Conservation (phyloP, 345 rosid genomes). For the Pistacia atlantica region DNA sequence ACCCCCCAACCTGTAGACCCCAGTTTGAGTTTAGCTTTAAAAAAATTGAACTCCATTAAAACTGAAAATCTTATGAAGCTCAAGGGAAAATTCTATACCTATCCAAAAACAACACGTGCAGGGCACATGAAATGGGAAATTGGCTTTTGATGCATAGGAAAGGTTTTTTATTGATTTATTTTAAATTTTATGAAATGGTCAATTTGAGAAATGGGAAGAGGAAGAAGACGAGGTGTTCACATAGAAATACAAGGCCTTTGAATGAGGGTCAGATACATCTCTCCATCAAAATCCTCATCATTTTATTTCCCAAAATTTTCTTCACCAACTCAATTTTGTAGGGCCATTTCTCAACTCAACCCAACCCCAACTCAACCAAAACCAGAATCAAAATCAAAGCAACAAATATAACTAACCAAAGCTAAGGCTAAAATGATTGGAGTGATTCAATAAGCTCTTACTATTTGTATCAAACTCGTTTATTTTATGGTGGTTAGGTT, state of each 20-base stretch:
- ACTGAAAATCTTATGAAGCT: background rate
- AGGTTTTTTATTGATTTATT: background rate
- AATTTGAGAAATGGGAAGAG: background rate
- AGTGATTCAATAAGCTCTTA: background rate
- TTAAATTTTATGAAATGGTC: background rate
- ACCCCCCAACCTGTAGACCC: background rate
- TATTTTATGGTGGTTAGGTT: background rate
- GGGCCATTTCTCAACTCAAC: background rate
- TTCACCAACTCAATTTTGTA: constrained; percentile 13
- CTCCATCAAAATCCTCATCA: constrained; percentile 23
- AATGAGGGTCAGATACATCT: constrained; percentile 14
- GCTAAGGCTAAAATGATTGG: background rate
- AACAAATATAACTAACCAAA: background rate
- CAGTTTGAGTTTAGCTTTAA: no score
- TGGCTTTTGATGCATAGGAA: constrained; percentile 24
- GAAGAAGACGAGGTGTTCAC: background rate
- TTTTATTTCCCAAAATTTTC: background rate
- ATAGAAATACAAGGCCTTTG: constrained; percentile 8
- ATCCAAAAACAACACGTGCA: constrained; percentile 3
- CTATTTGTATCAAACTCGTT: no score
- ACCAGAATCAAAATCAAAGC: no score
- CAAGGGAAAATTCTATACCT: background rate
- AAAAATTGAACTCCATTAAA: no score
- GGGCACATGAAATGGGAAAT: constrained; percentile 14
- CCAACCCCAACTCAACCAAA: background rate